Evolutionary conservation across 1,139 yeast species (phyloP).

Genomic region (Sugiyamaella pinicola): DNA sequence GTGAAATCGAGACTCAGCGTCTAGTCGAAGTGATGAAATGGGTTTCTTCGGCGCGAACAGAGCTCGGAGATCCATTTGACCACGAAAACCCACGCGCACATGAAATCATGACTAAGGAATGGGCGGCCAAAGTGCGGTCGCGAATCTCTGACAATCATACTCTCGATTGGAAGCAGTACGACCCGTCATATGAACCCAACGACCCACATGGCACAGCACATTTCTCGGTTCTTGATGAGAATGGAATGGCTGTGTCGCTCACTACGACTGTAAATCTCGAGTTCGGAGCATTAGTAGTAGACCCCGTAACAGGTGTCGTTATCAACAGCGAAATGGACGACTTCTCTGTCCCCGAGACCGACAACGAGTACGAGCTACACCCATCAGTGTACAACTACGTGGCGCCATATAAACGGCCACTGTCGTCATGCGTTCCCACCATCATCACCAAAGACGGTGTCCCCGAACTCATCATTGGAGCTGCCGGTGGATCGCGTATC

Average conservation of each 20-base stretch:
- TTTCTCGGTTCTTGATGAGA: conserved; percentile 69
- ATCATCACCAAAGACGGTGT: conserved; percentile 55
- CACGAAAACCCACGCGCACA: conserved; percentile 37
- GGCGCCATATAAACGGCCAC: conserved; percentile 75
- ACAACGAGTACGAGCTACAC: conserved; percentile 75
- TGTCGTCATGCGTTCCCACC: conserved; percentile 81
- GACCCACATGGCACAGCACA: conserved; percentile 91
- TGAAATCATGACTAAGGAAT: conserved; percentile 48
- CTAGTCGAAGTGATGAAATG: conserved; percentile 88
- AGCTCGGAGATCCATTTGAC: conserved; percentile 68
- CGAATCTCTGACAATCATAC: conserved; percentile 61
- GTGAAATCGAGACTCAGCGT: conserved; percentile 59
- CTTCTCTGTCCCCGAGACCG: conserved; percentile 68
- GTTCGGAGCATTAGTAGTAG: conserved; percentile 83
- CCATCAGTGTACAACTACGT: conserved; percentile 83
- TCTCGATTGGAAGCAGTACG: conserved; percentile 66
- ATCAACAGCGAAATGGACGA: conserved; percentile 95
- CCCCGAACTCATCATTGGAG: conserved; percentile 77
- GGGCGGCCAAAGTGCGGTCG: conserved; percentile 56
- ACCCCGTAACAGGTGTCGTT: conserved; percentile 76
- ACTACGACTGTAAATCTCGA: conserved; percentile 88
- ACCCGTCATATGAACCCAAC: conserved; percentile 72
- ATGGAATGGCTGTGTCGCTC: conserved; percentile 74
- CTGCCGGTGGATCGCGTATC: conserved; percentile 93
- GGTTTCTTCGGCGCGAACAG: conserved; percentile 82